Evolutionary conservation across 2,329 filamentous ascomycete genomes (phyloP).

Genomic region (Fusarium agapanthi): DNA sequence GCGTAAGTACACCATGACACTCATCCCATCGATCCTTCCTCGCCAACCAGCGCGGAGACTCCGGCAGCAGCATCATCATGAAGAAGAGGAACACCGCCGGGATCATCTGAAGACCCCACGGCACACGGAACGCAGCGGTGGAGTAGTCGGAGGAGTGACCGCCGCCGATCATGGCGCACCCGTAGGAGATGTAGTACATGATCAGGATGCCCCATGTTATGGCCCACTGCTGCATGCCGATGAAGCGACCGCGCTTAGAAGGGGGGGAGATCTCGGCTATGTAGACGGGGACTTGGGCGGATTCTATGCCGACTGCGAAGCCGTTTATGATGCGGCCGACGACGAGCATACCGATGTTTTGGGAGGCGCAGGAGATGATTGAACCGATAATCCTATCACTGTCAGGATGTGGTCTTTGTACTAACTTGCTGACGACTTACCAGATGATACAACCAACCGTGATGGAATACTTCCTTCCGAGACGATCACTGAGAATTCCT

Average conservation of each 20-base stretch:
- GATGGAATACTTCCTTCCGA: constrained; percentile 60
- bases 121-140: constrained; percentile 65
- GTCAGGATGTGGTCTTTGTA: background rate
- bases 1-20: constrained; percentile 57
- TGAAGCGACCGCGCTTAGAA: constrained; percentile 51
- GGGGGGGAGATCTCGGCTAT: constrained; percentile 73
- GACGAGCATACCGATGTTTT: constrained; percentile 50
- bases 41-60: constrained; percentile 72
- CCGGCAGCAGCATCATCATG: constrained; percentile 65
- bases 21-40: constrained; percentile 72
- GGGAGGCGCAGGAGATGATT: constrained; percentile 54
- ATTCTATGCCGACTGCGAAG: constrained; percentile 68
- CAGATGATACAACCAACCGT: constrained; percentile 60
- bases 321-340: constrained; percentile 71
- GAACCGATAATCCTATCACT: constrained; percentile 57
- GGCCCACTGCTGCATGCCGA: constrained; percentile 72
- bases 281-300: constrained; percentile 75
- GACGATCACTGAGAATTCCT: constrained; percentile 58
- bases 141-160: constrained; percentile 57
- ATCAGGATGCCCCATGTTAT: constrained; percentile 76
- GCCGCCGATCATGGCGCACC: constrained; percentile 65
- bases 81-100: constrained; percentile 66
- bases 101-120: constrained; percentile 69
- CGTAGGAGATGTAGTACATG: constrained; percentile 74
- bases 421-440: constrained; percentile 42